These are phyloP conservation scores for Oxytropis ochrocephala DNA, from an alignment of 306 rosid species.

Conservation along the genomic window DNA sequence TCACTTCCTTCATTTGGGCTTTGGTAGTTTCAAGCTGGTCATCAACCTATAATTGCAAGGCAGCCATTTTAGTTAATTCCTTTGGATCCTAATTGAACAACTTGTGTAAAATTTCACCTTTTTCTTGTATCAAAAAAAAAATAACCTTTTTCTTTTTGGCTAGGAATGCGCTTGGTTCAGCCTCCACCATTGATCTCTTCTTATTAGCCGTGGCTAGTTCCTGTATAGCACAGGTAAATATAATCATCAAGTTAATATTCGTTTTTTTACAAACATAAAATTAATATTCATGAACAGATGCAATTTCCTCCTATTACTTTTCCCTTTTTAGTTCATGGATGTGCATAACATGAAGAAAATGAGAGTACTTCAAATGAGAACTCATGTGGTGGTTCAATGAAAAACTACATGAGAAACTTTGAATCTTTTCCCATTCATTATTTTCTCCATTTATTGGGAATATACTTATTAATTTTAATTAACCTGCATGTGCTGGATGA, in stretches of 20 bases:
- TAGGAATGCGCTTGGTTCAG: constrained; percentile 30
- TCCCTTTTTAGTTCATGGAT: neutral
- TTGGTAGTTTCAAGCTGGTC: constrained; percentile 49
- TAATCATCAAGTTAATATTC: neutral
- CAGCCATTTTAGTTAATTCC: neutral
- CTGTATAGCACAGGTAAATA: constrained; percentile 24
- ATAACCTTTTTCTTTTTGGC: constrained; percentile 51
- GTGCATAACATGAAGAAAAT: neutral
- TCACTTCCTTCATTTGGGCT: constrained; percentile 63
- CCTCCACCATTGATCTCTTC: constrained; percentile 35
- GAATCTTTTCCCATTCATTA: neutral
- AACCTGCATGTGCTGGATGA: constrained; percentile 20
- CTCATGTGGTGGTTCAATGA: neutral
- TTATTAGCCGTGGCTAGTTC: constrained; percentile 10
- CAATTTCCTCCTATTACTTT: neutral
- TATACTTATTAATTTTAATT: neutral
- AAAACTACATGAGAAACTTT: neutral
- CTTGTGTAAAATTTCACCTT: too few relatives aligned
- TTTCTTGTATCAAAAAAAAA: too few relatives aligned
- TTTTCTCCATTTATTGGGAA: neutral
- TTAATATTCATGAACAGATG: neutral
- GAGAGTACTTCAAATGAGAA: neutral
- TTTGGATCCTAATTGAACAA: neutral
- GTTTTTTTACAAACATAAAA: neutral
- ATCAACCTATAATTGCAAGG: constrained; percentile 27